Conservation (phyloP, 225 moss, liverwort and hornwort species). For the Physcomitrium patens region DNA sequence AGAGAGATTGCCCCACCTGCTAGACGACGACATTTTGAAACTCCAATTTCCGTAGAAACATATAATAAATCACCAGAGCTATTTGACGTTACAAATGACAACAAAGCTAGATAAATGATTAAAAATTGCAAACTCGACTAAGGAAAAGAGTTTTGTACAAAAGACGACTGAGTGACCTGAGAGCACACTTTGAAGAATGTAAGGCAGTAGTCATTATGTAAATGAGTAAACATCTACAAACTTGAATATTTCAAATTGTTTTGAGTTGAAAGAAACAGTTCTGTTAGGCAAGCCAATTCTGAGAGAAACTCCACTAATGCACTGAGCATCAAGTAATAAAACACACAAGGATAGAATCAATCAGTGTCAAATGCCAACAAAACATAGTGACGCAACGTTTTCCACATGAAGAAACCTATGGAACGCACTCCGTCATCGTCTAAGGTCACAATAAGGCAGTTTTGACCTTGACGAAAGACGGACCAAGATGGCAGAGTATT, state of each 20-base stretch:
- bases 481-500: slow-evolving; percentile 71
- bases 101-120: neutral
- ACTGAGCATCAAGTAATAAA: neutral
- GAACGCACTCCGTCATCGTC: neutral
- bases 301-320: slow-evolving; percentile 4
- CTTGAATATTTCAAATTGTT: neutral
- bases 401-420: slow-evolving; percentile 7
- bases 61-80: slow-evolving; percentile 2
- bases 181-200: neutral
- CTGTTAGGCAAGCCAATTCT: neutral
- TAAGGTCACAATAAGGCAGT: slow-evolving; percentile 11
- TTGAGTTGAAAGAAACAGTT: slow-evolving; percentile 1
- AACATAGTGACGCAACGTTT: neutral
- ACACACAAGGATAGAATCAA: slow-evolving; percentile 16
- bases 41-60: neutral
- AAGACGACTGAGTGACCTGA: neutral
- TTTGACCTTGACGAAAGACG: slow-evolving; percentile 67
- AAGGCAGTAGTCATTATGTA: neutral
- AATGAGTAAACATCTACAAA: slow-evolving; percentile 5
- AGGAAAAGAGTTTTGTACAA: neutral
- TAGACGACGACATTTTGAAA: slow-evolving; percentile 24
- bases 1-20: slow-evolving; percentile 75
- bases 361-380: neutral
- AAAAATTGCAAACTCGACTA: neutral
- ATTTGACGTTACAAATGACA: neutral